Percentiles rank a stretch among this genome's conserved stretches.
Evolutionary conservation across 1,284 basidiomycete genomes (phyloP).

Genomic region (Cystobasidium pallidum): DNA sequence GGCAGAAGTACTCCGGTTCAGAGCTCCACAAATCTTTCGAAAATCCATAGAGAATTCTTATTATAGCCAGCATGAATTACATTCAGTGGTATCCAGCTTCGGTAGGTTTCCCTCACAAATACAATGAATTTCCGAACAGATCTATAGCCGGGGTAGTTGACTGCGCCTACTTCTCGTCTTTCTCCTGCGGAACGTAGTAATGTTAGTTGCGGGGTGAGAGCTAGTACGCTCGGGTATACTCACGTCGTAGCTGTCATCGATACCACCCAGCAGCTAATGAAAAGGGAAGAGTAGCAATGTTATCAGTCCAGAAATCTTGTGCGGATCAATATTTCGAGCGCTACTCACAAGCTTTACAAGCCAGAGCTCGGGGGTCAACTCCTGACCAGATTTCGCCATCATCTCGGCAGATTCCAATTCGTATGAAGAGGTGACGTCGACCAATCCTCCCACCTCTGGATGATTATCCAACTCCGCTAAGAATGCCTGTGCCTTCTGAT

Average conservation of each 20-base stretch:
- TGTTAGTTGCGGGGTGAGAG: too few species aligned
- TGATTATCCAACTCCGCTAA: slow-evolving; percentile 59
- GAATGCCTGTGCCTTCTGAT: slow-evolving; percentile 58
- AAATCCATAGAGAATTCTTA: too few species aligned
- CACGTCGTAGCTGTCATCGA: slow-evolving; percentile 34
- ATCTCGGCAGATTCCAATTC: slow-evolving; percentile 48
- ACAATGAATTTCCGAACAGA: too few species aligned
- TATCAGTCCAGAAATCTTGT: too few species aligned
- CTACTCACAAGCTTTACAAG: slow-evolving; percentile 48
- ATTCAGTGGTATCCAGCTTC: too few species aligned
- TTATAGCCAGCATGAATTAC: too few species aligned
- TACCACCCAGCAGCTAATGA: slow-evolving; percentile 32
- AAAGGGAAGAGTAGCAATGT: not conserved
- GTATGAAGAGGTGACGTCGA: slow-evolving; percentile 39
- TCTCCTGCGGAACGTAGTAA: too few species aligned
- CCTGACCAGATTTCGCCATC: slow-evolving; percentile 38
- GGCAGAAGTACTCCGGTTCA: too few species aligned
- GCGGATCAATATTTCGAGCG: not conserved
- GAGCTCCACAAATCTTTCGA: too few species aligned
- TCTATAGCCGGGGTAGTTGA: not conserved
- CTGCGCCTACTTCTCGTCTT: slow-evolving; percentile 7
- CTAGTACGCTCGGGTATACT: too few species aligned
- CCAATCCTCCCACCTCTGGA: slow-evolving; percentile 53
- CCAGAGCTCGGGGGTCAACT: slow-evolving; percentile 47
- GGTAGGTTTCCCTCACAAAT: too few species aligned